Evolutionary conservation across 345 rosid species (phyloP), one percentile per base, ranked within the genome.

Genomic region (Eucalyptus tenuipes): DNA sequence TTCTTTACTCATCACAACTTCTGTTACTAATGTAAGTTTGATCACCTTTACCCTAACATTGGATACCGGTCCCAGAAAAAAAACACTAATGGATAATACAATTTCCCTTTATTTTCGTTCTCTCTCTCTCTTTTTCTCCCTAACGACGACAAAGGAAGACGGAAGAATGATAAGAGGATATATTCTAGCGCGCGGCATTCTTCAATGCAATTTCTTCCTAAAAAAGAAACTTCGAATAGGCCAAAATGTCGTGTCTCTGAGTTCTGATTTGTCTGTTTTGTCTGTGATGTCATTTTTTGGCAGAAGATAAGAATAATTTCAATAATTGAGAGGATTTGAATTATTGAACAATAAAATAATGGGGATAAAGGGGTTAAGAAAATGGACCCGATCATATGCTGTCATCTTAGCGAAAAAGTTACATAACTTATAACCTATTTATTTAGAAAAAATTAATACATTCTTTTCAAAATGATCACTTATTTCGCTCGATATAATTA

Each of bases 401-500:
- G 40, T 4, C 68, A 2, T 15, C 42, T 66, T 7, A 66, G 42
- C 4, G 0, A 66, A 8, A 68, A 31, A 20, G 24, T 5, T 68
- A 3, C 80, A 52, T 52, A 20, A 4, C 57, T 52, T 52, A 3
- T 52, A 3, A 52, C 20, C 10, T 27, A 15, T 12, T 27, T 55
- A 24, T 55, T 55, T 55, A 7, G 12, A 10, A 10, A 10, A 55
- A 9, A 55, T 22, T 20, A 55, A 24, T 55, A 55, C 12, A 0
- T 24, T 55, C 2, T 10, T 55, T 25, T 55, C 1, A 0, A 27
- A 25, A 27, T 59, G 0, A 57, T 57, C 14, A n/a, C n/a, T n/a
- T n/a, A 2, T 25, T 24, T 59, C 15, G 1, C n/a, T 59, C 27
- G 0, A 27, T 0, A 13, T 27, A 25, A 27, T 59, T 25, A 7